A percentile compares a stretch with the other conserved stretches of the same genome.
Conservation (phyloP, 495 filamentous ascomycete genomes). For the Neurospora africana region DNA sequence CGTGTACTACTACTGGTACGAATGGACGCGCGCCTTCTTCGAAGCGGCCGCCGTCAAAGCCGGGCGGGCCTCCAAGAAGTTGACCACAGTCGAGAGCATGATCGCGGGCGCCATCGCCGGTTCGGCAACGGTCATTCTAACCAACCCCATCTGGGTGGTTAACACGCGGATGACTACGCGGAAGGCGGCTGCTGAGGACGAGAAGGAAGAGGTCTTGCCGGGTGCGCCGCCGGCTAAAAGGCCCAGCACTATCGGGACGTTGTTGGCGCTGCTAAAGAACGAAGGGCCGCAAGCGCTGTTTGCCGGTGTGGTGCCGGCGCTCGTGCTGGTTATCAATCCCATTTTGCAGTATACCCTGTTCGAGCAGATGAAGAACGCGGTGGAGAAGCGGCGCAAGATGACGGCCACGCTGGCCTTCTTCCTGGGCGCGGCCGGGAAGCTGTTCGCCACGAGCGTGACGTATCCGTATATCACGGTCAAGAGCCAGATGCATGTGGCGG, state of each 20-base stretch:
- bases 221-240: slow-evolving; percentile 19
- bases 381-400: slow-evolving; percentile 45
- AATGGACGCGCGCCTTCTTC: slow-evolving; percentile 88
- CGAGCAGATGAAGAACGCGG: slow-evolving; percentile 76
- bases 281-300: slow-evolving; percentile 82
- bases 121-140: slow-evolving; percentile 84
- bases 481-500: slow-evolving; percentile 88
- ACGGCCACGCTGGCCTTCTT: slow-evolving; percentile 83
- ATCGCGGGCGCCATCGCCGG: slow-evolving; percentile 92
- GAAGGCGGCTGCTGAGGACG: slow-evolving; percentile 43
- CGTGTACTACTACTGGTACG: slow-evolving; percentile 99
- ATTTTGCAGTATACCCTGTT: slow-evolving; percentile 99
- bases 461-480: slow-evolving; percentile 99
- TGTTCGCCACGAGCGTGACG: slow-evolving; percentile 84
- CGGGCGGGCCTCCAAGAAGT: slow-evolving; percentile 68
- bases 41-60: slow-evolving; percentile 65
- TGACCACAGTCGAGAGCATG: slow-evolving; percentile 86
- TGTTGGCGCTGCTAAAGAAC: slow-evolving; percentile 61
- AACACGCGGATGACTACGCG: slow-evolving; percentile 97
- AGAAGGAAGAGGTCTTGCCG: slow-evolving; percentile 32
- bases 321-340: slow-evolving; percentile 92
- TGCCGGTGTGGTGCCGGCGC: slow-evolving; percentile 80
- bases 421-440: slow-evolving; percentile 84
- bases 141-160: slow-evolving; percentile 97
- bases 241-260: slow-evolving; percentile 66